A percentile compares a stretch with the other conserved stretches of the same genome.
Conservation (phyloP, 2,329 filamentous ascomycete genomes). For the Ascochyta koolunga region DNA sequence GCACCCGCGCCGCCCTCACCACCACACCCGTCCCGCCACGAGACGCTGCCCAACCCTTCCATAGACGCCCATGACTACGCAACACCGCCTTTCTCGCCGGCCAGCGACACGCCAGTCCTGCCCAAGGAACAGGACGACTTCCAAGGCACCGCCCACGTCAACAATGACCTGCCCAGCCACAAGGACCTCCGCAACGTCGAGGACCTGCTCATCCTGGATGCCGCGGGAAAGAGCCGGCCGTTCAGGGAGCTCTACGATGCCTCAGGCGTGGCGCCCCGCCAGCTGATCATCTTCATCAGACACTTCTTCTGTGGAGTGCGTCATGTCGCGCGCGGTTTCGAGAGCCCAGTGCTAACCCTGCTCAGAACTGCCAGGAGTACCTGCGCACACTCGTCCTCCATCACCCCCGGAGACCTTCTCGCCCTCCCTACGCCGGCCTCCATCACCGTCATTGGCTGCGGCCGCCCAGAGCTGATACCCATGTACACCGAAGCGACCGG, state of each 20-base stretch:
- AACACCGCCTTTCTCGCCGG: constrained; percentile 42
- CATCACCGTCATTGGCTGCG: constrained; percentile 75
- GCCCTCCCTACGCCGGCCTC: constrained; percentile 62
- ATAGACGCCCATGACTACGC: constrained; percentile 23
- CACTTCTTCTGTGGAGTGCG: constrained; percentile 83
- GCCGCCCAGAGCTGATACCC: constrained; percentile 69
- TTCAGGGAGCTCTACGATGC: constrained; percentile 48
- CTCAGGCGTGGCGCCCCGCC: constrained; percentile 50
- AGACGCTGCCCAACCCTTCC: constrained; percentile 22
- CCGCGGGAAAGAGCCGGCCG: constrained; percentile 41
- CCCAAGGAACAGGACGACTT: constrained; percentile 43
- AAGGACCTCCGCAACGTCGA: constrained; percentile 38
- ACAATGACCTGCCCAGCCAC: constrained; percentile 43
- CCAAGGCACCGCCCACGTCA: constrained; percentile 45
- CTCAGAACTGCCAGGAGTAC: constrained; percentile 77
- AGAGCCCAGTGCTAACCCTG: constrained; percentile 16
- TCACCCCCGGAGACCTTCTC: constrained; percentile 55
- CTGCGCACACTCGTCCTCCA: constrained; percentile 65
- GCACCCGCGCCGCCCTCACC: constrained; percentile 28
- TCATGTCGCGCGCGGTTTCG: constrained; percentile 18
- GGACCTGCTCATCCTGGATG: constrained; percentile 45
- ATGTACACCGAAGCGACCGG: constrained; percentile 67
- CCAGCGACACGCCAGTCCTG: constrained; percentile 40
- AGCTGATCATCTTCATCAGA: constrained; percentile 75
- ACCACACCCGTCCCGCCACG: constrained; percentile 29